Base-by-base conservation (phyloP, 2,329 filamentous ascomycete genomes). In the Fusarium protoensiforme region DNA sequence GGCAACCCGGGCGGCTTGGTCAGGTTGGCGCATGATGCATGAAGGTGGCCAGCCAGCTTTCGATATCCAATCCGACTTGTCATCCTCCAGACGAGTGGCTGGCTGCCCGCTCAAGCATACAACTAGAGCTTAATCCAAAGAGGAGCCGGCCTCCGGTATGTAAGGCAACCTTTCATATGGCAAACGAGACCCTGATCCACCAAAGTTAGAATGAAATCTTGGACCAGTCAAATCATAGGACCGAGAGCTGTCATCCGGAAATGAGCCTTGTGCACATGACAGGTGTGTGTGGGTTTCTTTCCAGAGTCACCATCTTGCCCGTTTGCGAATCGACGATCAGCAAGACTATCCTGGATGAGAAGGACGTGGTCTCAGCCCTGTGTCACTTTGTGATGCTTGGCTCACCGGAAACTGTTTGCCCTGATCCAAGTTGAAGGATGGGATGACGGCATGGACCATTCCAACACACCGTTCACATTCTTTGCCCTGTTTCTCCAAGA, bases 361-460 rank as follows among this genome's bases (percentile, higher is more conserved):
- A 61, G 46, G 39, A 24, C 48, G 33, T 36, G 36, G 61, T 29
- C 54, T 68, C 64, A 65, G 71, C 67, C 64, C 64, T 74, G 71
- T 63, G 41, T 35, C 61, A 63, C 24, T 54, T 62, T 41, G 27
- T 39, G 31, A 13, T 54, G 22, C 33, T 39, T 27, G 53, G 35
- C 51, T 43, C 35, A 38, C 24, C 41, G 60, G 64, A 54, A 54
- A 41, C 60, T 46, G 64, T 71, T 68, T 36, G 27, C 14, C n/a
- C 57, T 43, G 48, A 56, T 57, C 18, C 48, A 33, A 57, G 35
- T 24, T 64, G 20, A 51, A 38, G 27, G 46, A 39, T 31, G 33
- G 27, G 46, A 71, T 65, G 71, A 74, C 39, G 61, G 46, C 68
- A 66, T 68, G 24, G 46, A 16, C 18, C 71, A 72, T 74, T 73